Evolutionary conservation across 345 rosid genomes (phyloP).

Genomic region (Fremontodendron californicum): DNA sequence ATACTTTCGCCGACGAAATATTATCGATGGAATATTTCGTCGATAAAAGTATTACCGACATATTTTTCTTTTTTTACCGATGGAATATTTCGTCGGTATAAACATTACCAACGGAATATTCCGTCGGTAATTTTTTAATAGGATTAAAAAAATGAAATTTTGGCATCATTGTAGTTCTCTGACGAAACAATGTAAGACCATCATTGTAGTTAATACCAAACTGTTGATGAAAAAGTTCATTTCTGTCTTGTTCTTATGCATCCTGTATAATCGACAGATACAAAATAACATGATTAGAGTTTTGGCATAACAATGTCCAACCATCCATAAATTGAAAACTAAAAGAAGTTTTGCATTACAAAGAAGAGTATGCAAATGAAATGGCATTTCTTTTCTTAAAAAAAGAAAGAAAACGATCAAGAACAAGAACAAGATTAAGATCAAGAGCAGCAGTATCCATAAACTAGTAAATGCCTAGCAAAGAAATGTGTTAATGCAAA

Average conservation of each 20-base stretch:
- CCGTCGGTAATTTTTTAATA: no score
- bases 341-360: not conserved
- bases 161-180: no score
- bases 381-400: not conserved
- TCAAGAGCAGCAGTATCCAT: not conserved
- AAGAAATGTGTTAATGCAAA: not conserved
- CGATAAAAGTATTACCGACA: no score
- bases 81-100: no score
- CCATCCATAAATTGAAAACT: not conserved
- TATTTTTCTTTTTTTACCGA: no score
- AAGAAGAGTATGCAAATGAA: not conserved
- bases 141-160: no score
- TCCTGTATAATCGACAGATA: slow-evolving; percentile 42
- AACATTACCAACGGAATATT: no score
- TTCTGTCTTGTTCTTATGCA: slow-evolving; percentile 69
- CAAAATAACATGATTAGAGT: not conserved
- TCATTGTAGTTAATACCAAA: slow-evolving; percentile 77
- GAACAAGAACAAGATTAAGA: not conserved
- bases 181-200: slow-evolving; percentile 68
- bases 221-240: slow-evolving; percentile 75
- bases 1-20: no score
- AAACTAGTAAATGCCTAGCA: not conserved
- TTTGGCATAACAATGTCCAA: not conserved
- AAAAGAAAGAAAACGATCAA: not conserved
- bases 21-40: no score